Conservation (phyloP, 2,329 filamentous ascomycete genomes). For the Teratosphaeria zuluensis region DNA sequence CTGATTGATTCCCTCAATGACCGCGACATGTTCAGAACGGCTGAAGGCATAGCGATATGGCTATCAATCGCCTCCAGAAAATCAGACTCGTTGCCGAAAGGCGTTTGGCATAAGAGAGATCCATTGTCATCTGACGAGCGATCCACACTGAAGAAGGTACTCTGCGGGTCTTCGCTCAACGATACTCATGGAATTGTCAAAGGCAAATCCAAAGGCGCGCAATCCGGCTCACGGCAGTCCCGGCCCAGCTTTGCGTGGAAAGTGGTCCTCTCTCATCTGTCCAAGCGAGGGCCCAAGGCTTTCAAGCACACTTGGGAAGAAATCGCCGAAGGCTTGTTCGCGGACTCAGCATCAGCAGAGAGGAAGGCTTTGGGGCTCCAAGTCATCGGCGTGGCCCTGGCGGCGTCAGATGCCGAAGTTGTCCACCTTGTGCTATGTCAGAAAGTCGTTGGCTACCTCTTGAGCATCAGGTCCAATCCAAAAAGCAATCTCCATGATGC, state of each 20-base stretch:
- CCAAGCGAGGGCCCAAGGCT: conserved; percentile 51
- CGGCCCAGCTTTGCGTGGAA: conserved; percentile 65
- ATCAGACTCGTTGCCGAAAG: conserved; percentile 53
- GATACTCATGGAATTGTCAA: conserved; percentile 36
- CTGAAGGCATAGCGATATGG: conserved; percentile 87
- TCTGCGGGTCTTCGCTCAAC: conserved; percentile 62
- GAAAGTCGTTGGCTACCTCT: conserved; percentile 71
- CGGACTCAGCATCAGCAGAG: conserved; percentile 69
- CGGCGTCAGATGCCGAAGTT: conserved; percentile 47
- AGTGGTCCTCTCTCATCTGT: conserved; percentile 1
- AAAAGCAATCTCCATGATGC: conserved; percentile 73
- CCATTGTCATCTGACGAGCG: conserved; percentile 63
- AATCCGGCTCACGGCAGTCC: conserved; percentile 59
- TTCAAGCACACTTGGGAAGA: conserved; percentile 79
- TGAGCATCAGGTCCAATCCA: conserved; percentile 70
- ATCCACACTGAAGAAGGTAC: conserved; percentile 58
- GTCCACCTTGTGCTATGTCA: conserved; percentile 63
- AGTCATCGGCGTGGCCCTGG: conserved; percentile 61
- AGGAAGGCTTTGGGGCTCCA: conserved; percentile 90
- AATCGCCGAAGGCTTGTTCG: conserved; percentile 78
- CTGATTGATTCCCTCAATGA: conserved; percentile 18
- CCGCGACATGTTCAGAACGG: conserved; percentile 62
- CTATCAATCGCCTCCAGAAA: conserved; percentile 58
- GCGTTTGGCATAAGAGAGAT: conserved; percentile 64
- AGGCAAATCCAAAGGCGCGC: conserved; percentile 58